Base-by-base conservation (phyloP, 345 rosid genomes). In the Turnera subulata region DNA sequence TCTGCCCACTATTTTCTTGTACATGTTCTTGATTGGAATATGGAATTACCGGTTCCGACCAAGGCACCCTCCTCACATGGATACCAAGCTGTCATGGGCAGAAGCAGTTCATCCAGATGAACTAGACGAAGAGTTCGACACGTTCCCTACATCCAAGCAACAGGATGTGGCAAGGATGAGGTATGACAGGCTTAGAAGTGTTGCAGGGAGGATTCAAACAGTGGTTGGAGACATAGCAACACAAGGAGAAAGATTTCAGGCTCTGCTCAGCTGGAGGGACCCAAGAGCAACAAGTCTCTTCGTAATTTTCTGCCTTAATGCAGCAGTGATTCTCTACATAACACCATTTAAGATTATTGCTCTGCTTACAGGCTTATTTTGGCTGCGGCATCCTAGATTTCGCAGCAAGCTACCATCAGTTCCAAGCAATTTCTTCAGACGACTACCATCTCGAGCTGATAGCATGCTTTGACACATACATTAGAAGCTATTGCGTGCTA, bases 11-110 rank as follows among this genome's bases (percentile, higher is more conserved):
- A 55, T 68, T 6, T 68, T 61, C 66, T 37, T 68, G 6, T 68
- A 68, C 11, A 63, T 70, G 65, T 70, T 63, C 65, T n/a, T 70
- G 53, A 70, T 70, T 8, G 74, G 74, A 15, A 21, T 70, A 50
- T 64, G 74, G 74, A 62, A 70, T 22, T 70, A 58, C 24, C 63
- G 69, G 46, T 55, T 18, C 44, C 54, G 74, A 17, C 65, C 69
- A 20, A 58, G 74, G 65, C 65, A 70, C 46, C 74, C 74, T n/a
- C 56, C 69, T 16, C 74, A 69, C 61, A 69, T 69, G 74, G 74
- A 69, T 25, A 69, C 68, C 15, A 63, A 62, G 18, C 69, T 70
- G 13, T 70, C 74, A 20, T 62, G 67, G 43, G 74, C 74, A 20
- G 74, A 70, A 52, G 68, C 58, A 2, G 74, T 58, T 32, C 54